Percentiles rank a stretch among this genome's conserved stretches.
These are phyloP conservation scores for Podaxis sp. DNA, from an alignment of 768 basidiomycete genomes.

Conservation along the genomic window DNA sequence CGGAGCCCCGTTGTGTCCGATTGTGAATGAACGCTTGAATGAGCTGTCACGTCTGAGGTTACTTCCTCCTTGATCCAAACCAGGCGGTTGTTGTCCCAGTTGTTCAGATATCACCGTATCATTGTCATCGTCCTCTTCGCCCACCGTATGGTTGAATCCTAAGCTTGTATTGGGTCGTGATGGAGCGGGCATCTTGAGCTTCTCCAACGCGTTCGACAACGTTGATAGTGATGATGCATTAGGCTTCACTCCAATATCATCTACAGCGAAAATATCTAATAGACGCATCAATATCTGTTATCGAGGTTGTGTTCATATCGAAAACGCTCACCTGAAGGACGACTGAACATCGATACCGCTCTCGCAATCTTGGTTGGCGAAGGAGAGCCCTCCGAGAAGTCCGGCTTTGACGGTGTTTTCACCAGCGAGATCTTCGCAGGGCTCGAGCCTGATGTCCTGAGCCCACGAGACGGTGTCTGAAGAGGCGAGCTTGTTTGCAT, in stretches of 20 bases:
- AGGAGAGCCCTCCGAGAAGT: constrained; percentile 20
- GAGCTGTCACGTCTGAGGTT: constrained; percentile 11
- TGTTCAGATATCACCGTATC: constrained; percentile 16
- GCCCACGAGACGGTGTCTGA: constrained; percentile 13
- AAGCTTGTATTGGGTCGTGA: constrained; percentile 67
- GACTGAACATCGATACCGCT: constrained; percentile 18
- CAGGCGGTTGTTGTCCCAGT: constrained; percentile 20
- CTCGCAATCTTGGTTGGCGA: constrained; percentile 20
- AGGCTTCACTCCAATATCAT: constrained; percentile 24
- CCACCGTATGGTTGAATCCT: constrained; percentile 53
- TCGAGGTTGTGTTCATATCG: background rate
- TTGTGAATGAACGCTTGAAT: constrained; percentile 24
- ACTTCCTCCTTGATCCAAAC: constrained; percentile 12
- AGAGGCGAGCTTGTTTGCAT: constrained; percentile 32
- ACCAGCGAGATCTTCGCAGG: constrained; percentile 23
- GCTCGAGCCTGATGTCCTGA: constrained; percentile 20
- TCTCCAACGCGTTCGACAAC: constrained; percentile 67
- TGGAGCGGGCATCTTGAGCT: constrained; percentile 66
- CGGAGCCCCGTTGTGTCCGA: constrained; percentile 14
- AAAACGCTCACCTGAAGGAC: constrained; percentile 15
- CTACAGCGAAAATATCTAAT: constrained; percentile 19
- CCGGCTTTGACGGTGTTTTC: constrained; percentile 26
- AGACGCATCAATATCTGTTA: constrained; percentile 11
- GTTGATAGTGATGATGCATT: constrained; percentile 54
- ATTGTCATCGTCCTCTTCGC: constrained; percentile 29